Evolutionary conservation across 2,329 filamentous ascomycete genomes (phyloP), one percentile per base, ranked within the genome.

Genomic region (Exophiala viscosa): DNA sequence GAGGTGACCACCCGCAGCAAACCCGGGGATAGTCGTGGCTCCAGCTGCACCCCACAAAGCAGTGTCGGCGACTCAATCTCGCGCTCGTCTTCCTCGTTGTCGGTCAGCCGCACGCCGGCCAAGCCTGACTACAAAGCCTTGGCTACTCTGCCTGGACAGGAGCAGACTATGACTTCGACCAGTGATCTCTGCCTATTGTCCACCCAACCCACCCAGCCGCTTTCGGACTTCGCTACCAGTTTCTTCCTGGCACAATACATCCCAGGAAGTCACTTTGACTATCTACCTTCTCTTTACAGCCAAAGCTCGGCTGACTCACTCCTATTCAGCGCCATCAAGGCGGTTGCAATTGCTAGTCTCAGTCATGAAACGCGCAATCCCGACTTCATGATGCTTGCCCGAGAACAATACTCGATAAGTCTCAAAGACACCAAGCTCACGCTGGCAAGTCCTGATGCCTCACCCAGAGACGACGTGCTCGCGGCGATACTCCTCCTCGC

Each of bases 261-360:
- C 9, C 28, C 45, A 10, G 52, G 52, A 8, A 54, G 52, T 36
- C 52, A 54, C 33, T 54, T 54, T 36, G 52, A 46, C n/a, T 54
- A 54, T 39, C 42, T 54, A 6, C 52, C 52, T 34, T 20, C 36
- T 13, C 40, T 54, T 2, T 54, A 50, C 17, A 36, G 17, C 31
- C 8, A n/a, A 18, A 13, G 35, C 23, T 4, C 15, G 3, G 14
- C 34, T 10, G n/a, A 45, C 7, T 48, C 46, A 5, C 40, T 43
- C 11, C 47, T 54, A 7, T 20, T 5, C 2, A 28, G 13, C 17
- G 28, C 36, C 35, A 32, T 50, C 17, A 23, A 47, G 36, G 52
- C 52, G 3, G 52, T 54, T 10, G 18, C 46, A 7, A 14, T 54
- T 8, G 46, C 47, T 15, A 54, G 46, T 38, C 47, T 54, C n/a